Evolutionary conservation across 768 basidiomycete genomes (phyloP), one percentile per base, ranked within the genome.

Genomic region (Tephrocybe sp.): DNA sequence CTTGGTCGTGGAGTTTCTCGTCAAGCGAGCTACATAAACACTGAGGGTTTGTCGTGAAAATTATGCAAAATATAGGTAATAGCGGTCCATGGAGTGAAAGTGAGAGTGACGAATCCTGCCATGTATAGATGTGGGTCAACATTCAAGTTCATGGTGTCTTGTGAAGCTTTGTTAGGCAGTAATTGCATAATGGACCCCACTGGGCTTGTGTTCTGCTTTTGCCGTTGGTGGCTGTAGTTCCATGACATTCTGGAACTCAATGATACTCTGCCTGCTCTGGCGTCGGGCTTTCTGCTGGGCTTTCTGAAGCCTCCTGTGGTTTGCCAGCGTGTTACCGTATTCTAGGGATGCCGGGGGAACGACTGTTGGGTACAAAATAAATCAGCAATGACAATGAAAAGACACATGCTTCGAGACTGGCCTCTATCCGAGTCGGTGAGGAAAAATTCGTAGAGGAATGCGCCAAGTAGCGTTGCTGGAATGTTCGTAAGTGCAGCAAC

Each of bases 401-500:
- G 17, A 17, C 23, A 17, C 18, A 1, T 24, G 40, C 7, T 43
- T 23, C 30, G 28, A 23, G 20, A 65, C 74, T 51, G 55, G 83
- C 84, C 80, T 64, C 84, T 69, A 51, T 78, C 76, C 11, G 79
- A 80, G 62, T 86, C 85, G 15, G 69, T 64, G n/a, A 88, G 66
- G 62, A 87, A 73, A 3, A 77, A 52, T 55, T 85, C 80, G 45
- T 86, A 85, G 20, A 85, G 51, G 42, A 72, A 50, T 18, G 72
- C 76, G 15, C 75, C 83, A 36, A 84, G 63, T 23, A 85, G 39
- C 15, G 78, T 86, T 6, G 83, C 82, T 7, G 83, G 83, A 56
- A 87, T 83, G 58, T 84, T 86, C 2, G 81, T 80, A 25, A 87
- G 73, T 3, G 86, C 80, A 4, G 85, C 63, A 41, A 86, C 76